Evolutionary conservation across 306 rosid genomes (phyloP).

Genomic region (Quercus mongolica): DNA sequence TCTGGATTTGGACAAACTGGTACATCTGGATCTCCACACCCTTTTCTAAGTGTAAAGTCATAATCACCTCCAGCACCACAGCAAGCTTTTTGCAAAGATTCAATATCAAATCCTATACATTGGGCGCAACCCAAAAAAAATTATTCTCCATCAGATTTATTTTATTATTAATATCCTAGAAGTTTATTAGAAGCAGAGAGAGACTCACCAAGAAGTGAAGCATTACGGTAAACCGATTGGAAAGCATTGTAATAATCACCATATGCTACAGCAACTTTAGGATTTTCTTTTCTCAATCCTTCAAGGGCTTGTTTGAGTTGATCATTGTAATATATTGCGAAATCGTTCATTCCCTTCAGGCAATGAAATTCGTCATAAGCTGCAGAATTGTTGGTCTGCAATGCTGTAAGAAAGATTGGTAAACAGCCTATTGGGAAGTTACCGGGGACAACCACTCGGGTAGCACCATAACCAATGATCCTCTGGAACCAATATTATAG

Average conservation of each 20-base stretch:
- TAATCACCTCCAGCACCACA: constrained; percentile 22
- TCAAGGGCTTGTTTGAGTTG: too few relatives aligned
- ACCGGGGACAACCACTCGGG: too few relatives aligned
- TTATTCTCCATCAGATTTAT: background rate
- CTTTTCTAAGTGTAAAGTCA: background rate
- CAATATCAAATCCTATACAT: constrained; percentile 7
- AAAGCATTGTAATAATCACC: too few relatives aligned
- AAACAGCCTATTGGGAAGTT: too few relatives aligned
- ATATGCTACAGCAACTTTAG: too few relatives aligned
- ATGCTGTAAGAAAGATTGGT: too few relatives aligned
- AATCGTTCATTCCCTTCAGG: too few relatives aligned
- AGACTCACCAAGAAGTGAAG: background rate
- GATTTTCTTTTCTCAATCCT: too few relatives aligned
- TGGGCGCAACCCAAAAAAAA: background rate
- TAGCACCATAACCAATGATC: constrained; percentile 1
- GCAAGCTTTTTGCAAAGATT: constrained; percentile 16
- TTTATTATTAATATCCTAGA: background rate
- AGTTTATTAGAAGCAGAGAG: background rate
- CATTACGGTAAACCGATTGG: background rate
- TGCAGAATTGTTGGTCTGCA: too few relatives aligned
- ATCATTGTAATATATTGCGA: too few relatives aligned
- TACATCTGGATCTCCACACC: constrained; percentile 2
- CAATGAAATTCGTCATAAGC: too few relatives aligned
- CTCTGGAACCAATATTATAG: background rate
- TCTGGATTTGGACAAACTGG: constrained; percentile 8